These are phyloP conservation scores for Helotiales sp. DNA, from an alignment of 2,329 filamentous ascomycete species.

Conservation along the genomic window DNA sequence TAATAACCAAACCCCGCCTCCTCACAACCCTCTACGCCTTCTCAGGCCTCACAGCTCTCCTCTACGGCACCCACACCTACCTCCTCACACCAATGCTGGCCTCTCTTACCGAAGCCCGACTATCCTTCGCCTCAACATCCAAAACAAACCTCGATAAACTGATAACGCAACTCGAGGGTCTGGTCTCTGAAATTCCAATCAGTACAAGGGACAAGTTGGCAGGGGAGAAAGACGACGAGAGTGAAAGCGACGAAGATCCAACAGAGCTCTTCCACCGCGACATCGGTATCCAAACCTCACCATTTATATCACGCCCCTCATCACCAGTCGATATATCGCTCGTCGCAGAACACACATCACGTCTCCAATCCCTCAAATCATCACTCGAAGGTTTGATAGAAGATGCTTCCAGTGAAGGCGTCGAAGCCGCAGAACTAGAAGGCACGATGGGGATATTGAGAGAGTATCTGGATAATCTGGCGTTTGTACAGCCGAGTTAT, in stretches of 20 bases:
- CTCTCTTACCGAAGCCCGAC: slow-evolving; percentile 55
- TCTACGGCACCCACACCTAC: slow-evolving; percentile 75
- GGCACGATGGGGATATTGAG: slow-evolving; percentile 55
- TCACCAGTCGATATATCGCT: slow-evolving; percentile 22
- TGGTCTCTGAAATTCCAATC: slow-evolving; percentile 66
- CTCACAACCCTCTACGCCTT: slow-evolving; percentile 64
- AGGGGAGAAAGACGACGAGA: slow-evolving; percentile 44
- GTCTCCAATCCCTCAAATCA: slow-evolving; percentile 54
- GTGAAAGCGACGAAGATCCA: slow-evolving; percentile 63
- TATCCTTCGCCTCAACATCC: slow-evolving; percentile 56
- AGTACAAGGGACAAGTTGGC: slow-evolving; percentile 25
- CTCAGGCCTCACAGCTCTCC: slow-evolving; percentile 60
- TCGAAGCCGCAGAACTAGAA: slow-evolving; percentile 33
- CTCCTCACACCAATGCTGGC: slow-evolving; percentile 66
- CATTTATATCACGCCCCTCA: slow-evolving; percentile 49
- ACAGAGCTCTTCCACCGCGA: slow-evolving; percentile 83
- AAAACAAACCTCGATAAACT: slow-evolving; percentile 55
- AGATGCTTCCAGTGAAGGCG: slow-evolving; percentile 37
- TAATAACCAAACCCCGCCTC: slow-evolving; percentile 65
- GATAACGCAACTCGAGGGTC: slow-evolving; percentile 55
- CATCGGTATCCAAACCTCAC: slow-evolving; percentile 77
- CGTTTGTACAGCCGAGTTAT: slow-evolving; percentile 49
- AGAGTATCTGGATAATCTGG: slow-evolving; percentile 68
- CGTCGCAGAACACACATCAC: slow-evolving; percentile 45
- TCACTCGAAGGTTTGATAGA: slow-evolving; percentile 57